Evolutionary conservation across 345 rosid genomes (phyloP), one percentile per base, ranked within the genome.

Genomic region (Dipteronia sinensis): DNA sequence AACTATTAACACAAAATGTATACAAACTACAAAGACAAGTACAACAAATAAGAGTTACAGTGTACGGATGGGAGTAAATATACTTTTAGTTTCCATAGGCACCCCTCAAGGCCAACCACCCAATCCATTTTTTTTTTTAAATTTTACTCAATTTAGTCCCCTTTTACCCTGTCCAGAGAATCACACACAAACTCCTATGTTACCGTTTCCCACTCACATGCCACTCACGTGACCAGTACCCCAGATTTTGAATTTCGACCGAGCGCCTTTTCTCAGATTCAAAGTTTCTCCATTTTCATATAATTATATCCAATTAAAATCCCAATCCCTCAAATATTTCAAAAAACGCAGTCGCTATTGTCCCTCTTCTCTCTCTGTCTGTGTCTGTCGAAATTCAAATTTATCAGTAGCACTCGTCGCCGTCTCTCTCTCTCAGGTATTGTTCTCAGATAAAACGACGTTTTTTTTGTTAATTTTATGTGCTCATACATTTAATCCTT

Each of bases 211-310:
- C 0, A 27, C 22, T 71, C 89, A 81, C 88, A 78, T 78, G 91
- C 81, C 13, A 61, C 8, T 72, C 86, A 78, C 84, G 80, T 83
- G 86, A 76, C 38, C 27, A 2, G 7, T 22, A 34, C 51, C n/a
- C 73, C 53, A 74, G 84, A 46, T 74, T 86, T 90, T 89, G 90
- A 86, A 87, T 87, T 90, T 81, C 74, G 76, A 76, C 80, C 81
- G 80, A 85, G 82, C 90, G 88, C 90, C 87, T 80, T 79, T 80
- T 82, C 79, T 75, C 76, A 69, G 81, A 73, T 79, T 74, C 65
- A 83, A 77, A 65, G 47, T 74, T 69, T 63, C 20, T 61, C 75
- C 27, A 12, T 7, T 23, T 61, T 77, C 27, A 13, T 13, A 49
- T 40, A 78, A 70, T 75, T 58, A 63, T 65, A 69, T 65, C 75